Evolutionary conservation across 352 stramenopile species (phyloP), one percentile per base, ranked within the genome.

Genomic region (Albugo laibachii): DNA sequence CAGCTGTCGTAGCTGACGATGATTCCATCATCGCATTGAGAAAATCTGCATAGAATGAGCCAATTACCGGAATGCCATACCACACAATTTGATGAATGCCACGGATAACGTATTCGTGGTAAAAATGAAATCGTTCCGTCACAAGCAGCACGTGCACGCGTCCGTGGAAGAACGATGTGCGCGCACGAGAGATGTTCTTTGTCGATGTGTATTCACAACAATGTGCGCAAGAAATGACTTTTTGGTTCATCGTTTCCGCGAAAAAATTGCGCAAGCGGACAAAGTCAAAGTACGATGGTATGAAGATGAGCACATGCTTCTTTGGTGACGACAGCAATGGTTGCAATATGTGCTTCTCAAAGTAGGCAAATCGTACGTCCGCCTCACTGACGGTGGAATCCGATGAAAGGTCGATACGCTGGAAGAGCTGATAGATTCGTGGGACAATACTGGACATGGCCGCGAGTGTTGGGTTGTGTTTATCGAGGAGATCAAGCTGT

Each of bases 191-290:
- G 4, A 83, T 58, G 51, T 83, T 70, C 41, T 61, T 61, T 34
- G 48, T 61, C 13, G 67, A 73, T 41, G 75, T 85, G 53, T 88
- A 88, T 51, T 88, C 75, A 39, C 72, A 88, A 50, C 68, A 80
- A 42, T 81, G 67, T 1, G 79, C 64, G 43, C 63, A 66, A 10
- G 56, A 59, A 37, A 88, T 79, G 41, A 88, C 51, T 54, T 83
- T 81, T 50, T 77, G 61, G 57, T 82, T 76, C 66, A 74, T 73
- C 8, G 50, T 58, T 12, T 83, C 71, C 34, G 78, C 61, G 53
- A 88, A 88, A 18, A 88, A 40, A 53, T 88, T 88, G 42, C 75
- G 75, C n/a, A 88, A 62, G 19, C 75, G 75, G n/a, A 88, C 75
- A 52, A 83, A 88, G 58, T 88, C 75, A 42, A 85, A 80, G 48